Evolutionary conservation across 768 basidiomycete species (phyloP).

Genomic region (Lactarius sanguifluus): DNA sequence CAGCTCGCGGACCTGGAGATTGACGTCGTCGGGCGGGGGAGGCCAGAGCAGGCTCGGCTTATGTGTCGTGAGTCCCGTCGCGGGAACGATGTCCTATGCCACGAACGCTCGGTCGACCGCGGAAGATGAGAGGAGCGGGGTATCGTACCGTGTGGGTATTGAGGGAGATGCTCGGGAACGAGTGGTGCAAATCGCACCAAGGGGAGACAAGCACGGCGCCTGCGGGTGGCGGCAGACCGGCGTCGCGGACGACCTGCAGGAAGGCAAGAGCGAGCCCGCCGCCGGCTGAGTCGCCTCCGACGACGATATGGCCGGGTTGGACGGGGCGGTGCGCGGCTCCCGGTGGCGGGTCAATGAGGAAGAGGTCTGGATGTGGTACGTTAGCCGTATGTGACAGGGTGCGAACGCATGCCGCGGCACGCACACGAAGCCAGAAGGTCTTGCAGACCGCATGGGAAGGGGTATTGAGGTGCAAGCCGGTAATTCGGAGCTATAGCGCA

Average conservation of each 20-base stretch:
- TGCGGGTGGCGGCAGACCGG: constrained; percentile 76
- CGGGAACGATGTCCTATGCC: constrained; percentile 71
- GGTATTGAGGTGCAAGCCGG: constrained; percentile 90
- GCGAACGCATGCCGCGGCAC: not conserved
- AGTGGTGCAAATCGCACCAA: constrained; percentile 90
- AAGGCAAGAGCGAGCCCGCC: constrained; percentile 83
- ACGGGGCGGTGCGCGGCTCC: constrained; percentile 77
- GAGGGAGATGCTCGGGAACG: constrained; percentile 81
- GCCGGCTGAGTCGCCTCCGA: constrained; percentile 96
- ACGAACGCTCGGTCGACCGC: not conserved
- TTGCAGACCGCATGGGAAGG: constrained; percentile 91
- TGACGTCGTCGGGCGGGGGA: constrained; percentile 66
- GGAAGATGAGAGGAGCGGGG: not conserved
- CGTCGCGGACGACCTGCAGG: constrained; percentile 84
- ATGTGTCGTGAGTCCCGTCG: constrained; percentile 70
- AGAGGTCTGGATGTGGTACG: constrained; percentile 59
- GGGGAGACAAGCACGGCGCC: constrained; percentile 90
- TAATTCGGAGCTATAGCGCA: constrained; percentile 64
- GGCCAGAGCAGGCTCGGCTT: constrained; percentile 80
- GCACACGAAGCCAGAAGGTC: constrained; percentile 85
- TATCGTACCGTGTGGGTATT: constrained; percentile 75
- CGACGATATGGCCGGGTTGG: constrained; percentile 74
- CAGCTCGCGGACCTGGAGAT: constrained; percentile 52
- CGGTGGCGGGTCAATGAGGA: constrained; percentile 83
- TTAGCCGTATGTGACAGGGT: not conserved